Conservation (phyloP, 2,329 filamentous ascomycete species). For the Aspergillus sp. region DNA sequence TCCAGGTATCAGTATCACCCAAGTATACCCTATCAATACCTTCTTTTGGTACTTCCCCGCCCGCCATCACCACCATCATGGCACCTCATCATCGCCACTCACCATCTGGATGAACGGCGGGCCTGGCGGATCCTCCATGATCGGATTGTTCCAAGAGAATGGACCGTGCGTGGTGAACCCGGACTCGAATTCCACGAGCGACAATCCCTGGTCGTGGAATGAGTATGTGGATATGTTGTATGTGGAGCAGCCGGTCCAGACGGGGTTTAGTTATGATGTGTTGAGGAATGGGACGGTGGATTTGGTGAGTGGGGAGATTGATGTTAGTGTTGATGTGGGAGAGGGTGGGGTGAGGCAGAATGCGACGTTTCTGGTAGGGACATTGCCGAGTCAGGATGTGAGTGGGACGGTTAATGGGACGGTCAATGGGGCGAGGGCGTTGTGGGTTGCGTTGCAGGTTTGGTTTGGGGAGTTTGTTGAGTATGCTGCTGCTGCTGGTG, state of each 20-base stretch:
- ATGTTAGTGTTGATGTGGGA: no score
- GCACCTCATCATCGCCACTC: constrained; percentile 45
- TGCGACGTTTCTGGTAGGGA: constrained; percentile 55
- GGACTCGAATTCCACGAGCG: constrained; percentile 52
- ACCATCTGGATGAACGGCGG: constrained; percentile 66
- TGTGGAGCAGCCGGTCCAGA: constrained; percentile 66
- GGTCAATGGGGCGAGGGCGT: constrained; percentile 54
- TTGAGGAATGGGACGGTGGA: constrained; percentile 41
- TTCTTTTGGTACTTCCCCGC: constrained; percentile 69
- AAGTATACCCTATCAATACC: constrained; percentile 61
- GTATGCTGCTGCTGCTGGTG: constrained; percentile 43
- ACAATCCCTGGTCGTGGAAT: constrained; percentile 65
- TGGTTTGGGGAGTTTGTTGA: constrained; percentile 66
- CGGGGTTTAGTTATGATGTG: constrained; percentile 59
- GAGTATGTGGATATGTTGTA: constrained; percentile 68
- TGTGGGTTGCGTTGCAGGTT: constrained; percentile 60
- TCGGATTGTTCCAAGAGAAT: constrained; percentile 56
- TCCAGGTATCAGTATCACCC: constrained; percentile 40
- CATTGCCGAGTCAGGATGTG: constrained; percentile 49
- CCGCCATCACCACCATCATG: constrained; percentile 50
- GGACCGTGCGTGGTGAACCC: constrained; percentile 56
- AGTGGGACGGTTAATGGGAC: constrained; percentile 53
- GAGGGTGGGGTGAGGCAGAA: constrained; percentile 48
- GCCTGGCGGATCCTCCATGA: constrained; percentile 60
- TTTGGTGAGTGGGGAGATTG: no score